Percentiles rank a stretch among this genome's conserved stretches.
Evolutionary conservation across 2,329 filamentous ascomycete species (phyloP).

Genomic region (Cadophora luteo-olivacea): DNA sequence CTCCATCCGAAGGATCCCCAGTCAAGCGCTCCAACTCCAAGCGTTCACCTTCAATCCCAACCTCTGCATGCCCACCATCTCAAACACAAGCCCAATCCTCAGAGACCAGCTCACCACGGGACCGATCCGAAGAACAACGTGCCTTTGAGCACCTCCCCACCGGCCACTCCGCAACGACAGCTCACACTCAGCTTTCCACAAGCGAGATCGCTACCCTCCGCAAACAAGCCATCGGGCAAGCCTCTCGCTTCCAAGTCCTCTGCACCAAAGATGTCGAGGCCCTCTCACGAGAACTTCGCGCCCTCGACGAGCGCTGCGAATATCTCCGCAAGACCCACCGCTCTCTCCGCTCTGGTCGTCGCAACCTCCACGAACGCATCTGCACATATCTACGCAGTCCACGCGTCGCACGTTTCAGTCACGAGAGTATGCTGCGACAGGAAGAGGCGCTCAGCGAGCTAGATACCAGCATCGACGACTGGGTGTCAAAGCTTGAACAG

Average conservation of each 20-base stretch:
- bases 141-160: slow-evolving; percentile 67
- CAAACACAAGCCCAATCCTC: background rate
- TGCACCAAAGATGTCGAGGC: slow-evolving; percentile 66
- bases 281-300: slow-evolving; percentile 74
- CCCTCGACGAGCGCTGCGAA: slow-evolving; percentile 78
- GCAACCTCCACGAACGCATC: slow-evolving; percentile 78
- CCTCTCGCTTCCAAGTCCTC: slow-evolving; percentile 69
- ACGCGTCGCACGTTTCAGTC: slow-evolving; percentile 73
- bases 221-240: slow-evolving; percentile 67
- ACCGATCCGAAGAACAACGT: slow-evolving; percentile 53
- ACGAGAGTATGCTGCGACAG: slow-evolving; percentile 78
- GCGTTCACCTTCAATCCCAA: slow-evolving; percentile 14
- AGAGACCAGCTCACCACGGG: slow-evolving; percentile 1
- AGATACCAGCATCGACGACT: slow-evolving; percentile 80
- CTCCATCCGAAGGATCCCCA: slow-evolving; percentile 46
- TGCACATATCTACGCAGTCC: slow-evolving; percentile 78
- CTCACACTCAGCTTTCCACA: slow-evolving; percentile 52
- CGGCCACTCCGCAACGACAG: slow-evolving; percentile 63
- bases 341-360: slow-evolving; percentile 75
- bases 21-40: slow-evolving; percentile 45
- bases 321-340: slow-evolving; percentile 80
- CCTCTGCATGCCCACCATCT: background rate
- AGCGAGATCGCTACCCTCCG: slow-evolving; percentile 59
- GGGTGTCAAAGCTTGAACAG: slow-evolving; percentile 80
- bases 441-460: slow-evolving; percentile 81